Percentiles rank a stretch among this genome's conserved stretches.
Conservation (phyloP, 2,329 filamentous ascomycete genomes). For the Apiospora kogelbergensis region DNA sequence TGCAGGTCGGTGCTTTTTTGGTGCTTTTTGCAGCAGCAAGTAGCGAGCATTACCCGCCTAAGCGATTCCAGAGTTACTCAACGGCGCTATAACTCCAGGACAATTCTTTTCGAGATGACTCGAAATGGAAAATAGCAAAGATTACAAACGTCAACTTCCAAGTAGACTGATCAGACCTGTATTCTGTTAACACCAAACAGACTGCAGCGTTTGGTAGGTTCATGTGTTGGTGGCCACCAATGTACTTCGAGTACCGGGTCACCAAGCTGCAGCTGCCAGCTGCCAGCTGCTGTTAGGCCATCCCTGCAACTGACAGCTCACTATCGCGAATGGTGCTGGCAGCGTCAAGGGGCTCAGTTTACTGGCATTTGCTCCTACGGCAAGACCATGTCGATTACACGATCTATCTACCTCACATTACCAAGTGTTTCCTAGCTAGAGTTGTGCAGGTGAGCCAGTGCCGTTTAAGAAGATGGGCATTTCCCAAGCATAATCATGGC, state of each 20-base stretch:
- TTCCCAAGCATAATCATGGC: neutral
- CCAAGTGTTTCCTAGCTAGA: neutral
- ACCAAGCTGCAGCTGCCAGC: neutral
- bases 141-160: neutral
- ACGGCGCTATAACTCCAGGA: neutral
- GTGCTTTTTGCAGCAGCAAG: neutral
- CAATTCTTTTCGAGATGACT: neutral
- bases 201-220: neutral
- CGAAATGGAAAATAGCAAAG: neutral
- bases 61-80: neutral
- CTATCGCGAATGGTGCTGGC: neutral
- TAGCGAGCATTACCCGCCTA: constrained; percentile 10
- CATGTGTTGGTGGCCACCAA: neutral
- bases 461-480: neutral
- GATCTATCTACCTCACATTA: neutral
- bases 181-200: neutral
- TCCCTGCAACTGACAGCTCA: neutral
- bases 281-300: neutral
- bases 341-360: neutral
- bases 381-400: neutral
- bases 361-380: neutral
- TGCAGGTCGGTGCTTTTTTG: constrained; percentile 6
- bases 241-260: neutral
- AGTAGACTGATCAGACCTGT: neutral
- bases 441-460: neutral